Base-by-base conservation (phyloP, 129 eudicot genomes). In the Artemisia tridentata region DNA sequence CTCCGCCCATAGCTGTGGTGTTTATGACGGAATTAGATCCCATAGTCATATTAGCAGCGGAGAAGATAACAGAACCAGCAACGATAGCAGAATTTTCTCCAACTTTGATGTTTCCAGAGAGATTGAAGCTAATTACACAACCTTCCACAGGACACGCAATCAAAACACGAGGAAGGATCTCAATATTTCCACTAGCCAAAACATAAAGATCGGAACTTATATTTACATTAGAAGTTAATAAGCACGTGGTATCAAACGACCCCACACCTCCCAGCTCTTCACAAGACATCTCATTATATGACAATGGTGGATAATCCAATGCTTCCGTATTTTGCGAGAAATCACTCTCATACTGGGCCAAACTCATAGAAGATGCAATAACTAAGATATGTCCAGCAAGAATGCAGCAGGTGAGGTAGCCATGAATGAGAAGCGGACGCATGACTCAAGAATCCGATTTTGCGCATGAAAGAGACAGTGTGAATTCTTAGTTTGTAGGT, bases 241-340 rank as follows among this genome's bases (percentile, higher is more conserved):
- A 56, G 75, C 97, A 91, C 47, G 97, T 88, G 20, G 87, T 88
- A 54, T 91, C 86, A 72, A 86, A 91, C 23, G 97, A 91, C 25
- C 97, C 97, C 69, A 88, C 86, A 69, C 97, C 97, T 69, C 86
- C 80, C 66, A 91, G 72, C 73, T 86, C 86, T 79, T 86, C 88
- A 72, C 97, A 88, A 61, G 85, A 78, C 53, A 80, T 79, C 53
- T 71, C 74, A 60, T 77, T 77, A 76, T 78, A 78, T 5, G 43
- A 41, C 63, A 56, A 63, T 49, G 84, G 50, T 50, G 65, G 21
- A 56, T 18, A 56, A 50, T 71, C 27, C 23, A 71, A 74, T 29
- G 46, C 48, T 74, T 71, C 9, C 43, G 51, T 45, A 46, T 23
- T 62, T 63, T 19, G 41, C 50, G 61, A 68, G 18, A 63, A 64